These are phyloP conservation scores for Chenopodium quinoa DNA, from an alignment of 148 eudicot genomes.

Conservation along the genomic window DNA sequence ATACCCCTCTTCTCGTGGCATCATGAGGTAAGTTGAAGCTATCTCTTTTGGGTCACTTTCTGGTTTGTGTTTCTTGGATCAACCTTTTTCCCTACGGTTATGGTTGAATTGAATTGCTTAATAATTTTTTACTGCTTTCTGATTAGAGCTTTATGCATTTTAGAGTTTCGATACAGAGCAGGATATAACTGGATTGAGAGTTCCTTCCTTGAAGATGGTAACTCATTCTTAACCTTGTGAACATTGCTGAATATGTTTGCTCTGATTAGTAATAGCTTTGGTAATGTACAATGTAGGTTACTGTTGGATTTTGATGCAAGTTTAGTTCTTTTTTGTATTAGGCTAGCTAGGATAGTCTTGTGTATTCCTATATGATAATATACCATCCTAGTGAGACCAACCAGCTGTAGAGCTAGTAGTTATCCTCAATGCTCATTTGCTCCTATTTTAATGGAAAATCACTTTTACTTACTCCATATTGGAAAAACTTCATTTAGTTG, in stretches of 20 bases:
- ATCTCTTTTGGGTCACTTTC: not conserved
- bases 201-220: constrained; percentile 70
- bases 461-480: too few relatives aligned
- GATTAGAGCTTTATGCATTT: constrained; percentile 22
- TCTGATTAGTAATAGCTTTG: not conserved
- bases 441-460: not conserved
- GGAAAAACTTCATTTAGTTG: not conserved
- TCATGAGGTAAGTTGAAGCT: constrained; percentile 47
- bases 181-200: constrained; percentile 53
- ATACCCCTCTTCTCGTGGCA: constrained; percentile 71
- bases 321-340: not conserved
- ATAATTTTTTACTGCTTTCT: constrained; percentile 9
- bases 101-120: not conserved
- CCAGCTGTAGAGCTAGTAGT: not conserved
- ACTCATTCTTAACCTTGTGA: constrained; percentile 42
- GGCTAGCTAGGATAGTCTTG: not conserved
- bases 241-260: constrained; percentile 16
- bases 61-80: constrained; percentile 8
- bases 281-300: not conserved
- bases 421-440: not conserved
- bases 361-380: not conserved
- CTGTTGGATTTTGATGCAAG: not conserved
- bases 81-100: constrained; percentile 3
- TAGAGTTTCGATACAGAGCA: constrained; percentile 67
- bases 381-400: constrained; percentile 7